Percentiles rank a stretch among this genome's conserved stretches.
These are phyloP conservation scores for Cercospora sp. DNA, from an alignment of 2,329 filamentous ascomycete species.

Conservation along the genomic window DNA sequence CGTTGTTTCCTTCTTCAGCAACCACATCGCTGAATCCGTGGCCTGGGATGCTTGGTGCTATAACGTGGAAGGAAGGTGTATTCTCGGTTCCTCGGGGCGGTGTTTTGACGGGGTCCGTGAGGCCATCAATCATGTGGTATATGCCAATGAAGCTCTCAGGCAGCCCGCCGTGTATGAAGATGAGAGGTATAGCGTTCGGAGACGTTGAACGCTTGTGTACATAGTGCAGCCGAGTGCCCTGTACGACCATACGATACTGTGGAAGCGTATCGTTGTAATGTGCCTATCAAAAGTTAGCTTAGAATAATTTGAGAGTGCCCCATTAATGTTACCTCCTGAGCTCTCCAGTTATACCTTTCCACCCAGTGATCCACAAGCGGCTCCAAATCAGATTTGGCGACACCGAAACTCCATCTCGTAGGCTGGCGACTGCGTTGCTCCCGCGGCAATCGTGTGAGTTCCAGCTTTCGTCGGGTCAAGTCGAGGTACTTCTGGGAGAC, in stretches of 20 bases:
- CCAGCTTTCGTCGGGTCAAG: conserved; percentile 66
- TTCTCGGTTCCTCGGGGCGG: conserved; percentile 30
- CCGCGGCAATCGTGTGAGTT: conserved; percentile 64
- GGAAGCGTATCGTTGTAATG: conserved; percentile 60
- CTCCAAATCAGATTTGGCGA: conserved; percentile 63
- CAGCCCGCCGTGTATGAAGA: conserved; percentile 62
- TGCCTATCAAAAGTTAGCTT: conserved; percentile 26
- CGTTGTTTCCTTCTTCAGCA: conserved; percentile 51
- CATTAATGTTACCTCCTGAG: conserved; percentile 48
- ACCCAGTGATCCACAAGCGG: conserved; percentile 61
- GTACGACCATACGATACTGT: conserved; percentile 62
- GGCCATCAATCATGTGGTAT: conserved; percentile 54
- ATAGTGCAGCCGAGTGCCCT: conserved; percentile 59
- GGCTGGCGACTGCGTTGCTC: conserved; percentile 44
- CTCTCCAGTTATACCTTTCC: conserved; percentile 65
- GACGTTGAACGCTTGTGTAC: conserved; percentile 60
- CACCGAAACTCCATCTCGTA: conserved; percentile 44
- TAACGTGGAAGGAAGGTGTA: conserved; percentile 61
- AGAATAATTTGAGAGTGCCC: not conserved
- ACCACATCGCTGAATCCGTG: conserved; percentile 67
- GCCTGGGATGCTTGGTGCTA: conserved; percentile 65
- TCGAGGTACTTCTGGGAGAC: conserved; percentile 68
- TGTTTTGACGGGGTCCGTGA: conserved; percentile 56
- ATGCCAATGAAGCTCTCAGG: conserved; percentile 65
- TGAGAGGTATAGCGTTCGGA: conserved; percentile 59